phyloP scores from a whole-genome alignment of 106 monocot species.

The Triglochin maritima region DNA sequence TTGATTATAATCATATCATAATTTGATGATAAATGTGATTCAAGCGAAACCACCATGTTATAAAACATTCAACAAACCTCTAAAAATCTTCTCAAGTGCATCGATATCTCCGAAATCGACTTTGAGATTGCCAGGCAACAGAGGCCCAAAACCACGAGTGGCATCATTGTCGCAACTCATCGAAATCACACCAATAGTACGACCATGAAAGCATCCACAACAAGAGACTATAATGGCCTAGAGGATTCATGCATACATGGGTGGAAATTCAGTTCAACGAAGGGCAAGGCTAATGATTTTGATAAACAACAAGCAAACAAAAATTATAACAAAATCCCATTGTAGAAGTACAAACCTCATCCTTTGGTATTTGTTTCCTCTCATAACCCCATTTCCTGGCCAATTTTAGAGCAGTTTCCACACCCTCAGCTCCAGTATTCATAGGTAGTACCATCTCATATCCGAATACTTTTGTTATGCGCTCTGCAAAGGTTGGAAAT shows the following conservation, averaged over 20 bases:
- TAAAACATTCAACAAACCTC: constrained; percentile 30
- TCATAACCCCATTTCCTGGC: constrained; percentile 97
- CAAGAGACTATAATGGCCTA: constrained; percentile 94
- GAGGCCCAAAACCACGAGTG: constrained; percentile 88
- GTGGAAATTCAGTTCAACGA: background rate
- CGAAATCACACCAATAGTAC: constrained; percentile 87
- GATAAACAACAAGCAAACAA: background rate
- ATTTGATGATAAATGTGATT: too few species aligned
- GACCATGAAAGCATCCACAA: constrained; percentile 98
- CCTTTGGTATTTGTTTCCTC: constrained; percentile 83
- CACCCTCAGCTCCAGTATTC: constrained; percentile 99
- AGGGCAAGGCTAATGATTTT: background rate
- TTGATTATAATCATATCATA: too few species aligned
- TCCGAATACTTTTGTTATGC: constrained; percentile 64
- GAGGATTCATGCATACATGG: background rate
- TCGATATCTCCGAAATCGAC: constrained; percentile 86
- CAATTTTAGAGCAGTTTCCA: constrained; percentile 92
- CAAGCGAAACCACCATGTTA: background rate
- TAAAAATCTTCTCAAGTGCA: constrained; percentile 64
- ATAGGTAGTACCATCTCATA: constrained; percentile 96
- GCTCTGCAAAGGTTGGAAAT: constrained; percentile 82
- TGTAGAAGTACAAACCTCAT: constrained; percentile 44
- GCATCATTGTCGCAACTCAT: constrained; percentile 99
- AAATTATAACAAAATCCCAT: background rate
- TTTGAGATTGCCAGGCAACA: constrained; percentile 80